These are phyloP conservation scores for Leccinum disarticulatum DNA, from an alignment of 768 basidiomycete species.

Conservation along the genomic window DNA sequence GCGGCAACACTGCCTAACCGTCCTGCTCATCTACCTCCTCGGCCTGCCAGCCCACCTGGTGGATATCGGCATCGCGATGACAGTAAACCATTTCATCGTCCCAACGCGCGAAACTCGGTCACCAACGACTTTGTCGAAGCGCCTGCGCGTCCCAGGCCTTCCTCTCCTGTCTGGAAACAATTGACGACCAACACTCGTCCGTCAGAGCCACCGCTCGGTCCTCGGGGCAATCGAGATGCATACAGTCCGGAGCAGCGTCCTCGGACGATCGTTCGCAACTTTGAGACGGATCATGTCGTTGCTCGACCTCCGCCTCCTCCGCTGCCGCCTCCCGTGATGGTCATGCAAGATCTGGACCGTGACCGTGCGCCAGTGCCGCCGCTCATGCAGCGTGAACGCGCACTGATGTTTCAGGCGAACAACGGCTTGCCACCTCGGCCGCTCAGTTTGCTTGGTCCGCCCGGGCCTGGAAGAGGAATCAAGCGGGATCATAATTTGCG, in stretches of 20 bases:
- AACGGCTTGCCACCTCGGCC: constrained; percentile 33
- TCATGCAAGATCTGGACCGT: constrained; percentile 8
- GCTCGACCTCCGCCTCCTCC: background rate
- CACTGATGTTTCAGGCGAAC: constrained; percentile 26
- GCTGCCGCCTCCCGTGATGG: constrained; percentile 1
- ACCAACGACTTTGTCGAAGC: constrained; percentile 8
- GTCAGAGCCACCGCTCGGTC: constrained; percentile 5
- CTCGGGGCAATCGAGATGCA: constrained; percentile 10
- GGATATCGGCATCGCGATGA: constrained; percentile 10
- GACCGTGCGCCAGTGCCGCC: constrained; percentile 15
- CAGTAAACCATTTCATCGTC: constrained; percentile 2
- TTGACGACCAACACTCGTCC: constrained; percentile 5
- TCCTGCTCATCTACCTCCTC: constrained; percentile 24
- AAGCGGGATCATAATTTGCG: constrained; percentile 18
- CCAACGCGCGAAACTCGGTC: constrained; percentile 1
- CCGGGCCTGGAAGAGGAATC: constrained; percentile 14
- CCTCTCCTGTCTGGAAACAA: constrained; percentile 4
- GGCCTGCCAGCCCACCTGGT: constrained; percentile 21
- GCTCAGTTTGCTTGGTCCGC: constrained; percentile 12
- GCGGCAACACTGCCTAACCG: background rate
- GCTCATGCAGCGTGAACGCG: constrained; percentile 33
- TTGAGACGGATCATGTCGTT: background rate
- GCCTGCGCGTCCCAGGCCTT: constrained; percentile 3
- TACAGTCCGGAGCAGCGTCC: constrained; percentile 11
- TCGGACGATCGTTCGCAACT: constrained; percentile 14